Percentiles rank a stretch among this genome's conserved stretches.
These are phyloP conservation scores for Acanthamoeba lenticulata DNA, from an alignment of 208 protist genomes.

Conservation along the genomic window DNA sequence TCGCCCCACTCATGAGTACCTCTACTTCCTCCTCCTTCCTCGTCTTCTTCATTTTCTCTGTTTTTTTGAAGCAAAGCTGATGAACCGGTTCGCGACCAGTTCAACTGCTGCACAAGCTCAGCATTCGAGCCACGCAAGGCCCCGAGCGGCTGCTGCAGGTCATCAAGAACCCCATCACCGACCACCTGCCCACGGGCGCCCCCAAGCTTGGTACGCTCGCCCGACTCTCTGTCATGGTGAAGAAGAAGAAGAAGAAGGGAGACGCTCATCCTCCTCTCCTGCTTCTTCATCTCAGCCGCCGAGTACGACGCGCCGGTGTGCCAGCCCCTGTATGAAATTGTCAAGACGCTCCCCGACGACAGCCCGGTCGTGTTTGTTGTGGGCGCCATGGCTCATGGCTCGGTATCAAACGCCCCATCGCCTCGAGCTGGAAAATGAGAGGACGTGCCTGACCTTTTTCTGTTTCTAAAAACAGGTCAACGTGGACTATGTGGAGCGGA, in stretches of 20 bases:
- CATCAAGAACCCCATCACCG: conserved; percentile 98
- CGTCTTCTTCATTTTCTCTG: not conserved
- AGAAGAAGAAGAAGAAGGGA: not conserved
- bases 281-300: conserved; percentile 64
- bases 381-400: conserved; percentile 89
- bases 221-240: not conserved
- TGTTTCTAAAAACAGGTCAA: conserved; percentile 71
- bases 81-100: conserved; percentile 81
- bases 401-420: too few species aligned
- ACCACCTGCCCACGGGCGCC: conserved; percentile 93
- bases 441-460: conserved; percentile 57
- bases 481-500: conserved; percentile 85
- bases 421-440: too few species aligned
- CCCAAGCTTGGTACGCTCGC: conserved; percentile 60
- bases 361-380: conserved; percentile 88
- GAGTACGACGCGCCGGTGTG: conserved; percentile 18
- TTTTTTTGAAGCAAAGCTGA: not conserved
- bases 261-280: conserved; percentile 39
- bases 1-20: conserved; percentile 97
- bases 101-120: conserved; percentile 98
- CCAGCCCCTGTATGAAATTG: conserved; percentile 67
- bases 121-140: conserved; percentile 93
- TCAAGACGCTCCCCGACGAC: conserved; percentile 60
- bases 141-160: conserved; percentile 96
- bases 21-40: not conserved